Conservation (phyloP, 345 rosid species). For the Aquilaria yunnanensis region DNA sequence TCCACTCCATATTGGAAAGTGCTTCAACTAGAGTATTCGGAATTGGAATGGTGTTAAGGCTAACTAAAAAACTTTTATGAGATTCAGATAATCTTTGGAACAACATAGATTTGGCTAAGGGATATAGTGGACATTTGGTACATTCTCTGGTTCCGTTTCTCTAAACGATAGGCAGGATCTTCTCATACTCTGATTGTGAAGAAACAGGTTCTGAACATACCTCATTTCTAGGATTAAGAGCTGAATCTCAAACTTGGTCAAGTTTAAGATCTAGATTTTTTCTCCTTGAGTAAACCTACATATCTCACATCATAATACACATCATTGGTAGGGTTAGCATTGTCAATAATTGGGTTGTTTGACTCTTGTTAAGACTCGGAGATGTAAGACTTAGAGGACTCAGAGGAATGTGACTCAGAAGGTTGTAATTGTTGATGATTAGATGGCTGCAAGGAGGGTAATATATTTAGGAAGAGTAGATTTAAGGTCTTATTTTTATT, state of each 20-base stretch:
- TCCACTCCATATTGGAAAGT: neutral
- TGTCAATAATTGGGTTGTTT: too few relatives aligned
- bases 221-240: neutral
- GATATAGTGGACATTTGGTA: neutral
- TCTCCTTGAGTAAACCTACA: neutral
- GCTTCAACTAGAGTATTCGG: neutral
- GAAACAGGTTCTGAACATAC: neutral
- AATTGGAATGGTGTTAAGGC: neutral
- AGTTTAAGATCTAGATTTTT: neutral
- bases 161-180: neutral
- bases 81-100: neutral
- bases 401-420: too few relatives aligned
- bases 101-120: neutral
- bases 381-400: too few relatives aligned
- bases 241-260: neutral
- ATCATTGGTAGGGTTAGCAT: too few relatives aligned
- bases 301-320: neutral
- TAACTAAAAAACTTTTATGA: neutral
- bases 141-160: slow-evolving; percentile 1
- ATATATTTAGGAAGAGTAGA: too few relatives aligned
- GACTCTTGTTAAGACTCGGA: too few relatives aligned
- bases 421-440: too few relatives aligned
- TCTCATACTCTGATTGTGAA: neutral
- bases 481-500: too few relatives aligned
- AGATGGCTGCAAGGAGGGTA: too few relatives aligned